phyloP scores from a whole-genome alignment of 768 basidiomycete species.

The Boletales sp. region DNA sequence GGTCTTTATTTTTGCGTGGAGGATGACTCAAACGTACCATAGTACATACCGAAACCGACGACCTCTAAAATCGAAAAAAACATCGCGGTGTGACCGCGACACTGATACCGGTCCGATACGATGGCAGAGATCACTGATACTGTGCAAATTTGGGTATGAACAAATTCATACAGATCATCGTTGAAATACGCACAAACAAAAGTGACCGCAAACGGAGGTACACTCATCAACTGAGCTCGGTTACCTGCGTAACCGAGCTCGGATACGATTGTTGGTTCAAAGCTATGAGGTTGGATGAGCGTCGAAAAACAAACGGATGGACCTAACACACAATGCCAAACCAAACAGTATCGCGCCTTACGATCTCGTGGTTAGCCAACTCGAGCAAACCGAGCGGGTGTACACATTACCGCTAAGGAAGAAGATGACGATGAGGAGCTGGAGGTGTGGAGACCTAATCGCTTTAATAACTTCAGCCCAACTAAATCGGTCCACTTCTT shows the following conservation, averaged over 20 bases:
- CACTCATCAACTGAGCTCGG: constrained; percentile 58
- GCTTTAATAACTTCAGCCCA: constrained; percentile 54
- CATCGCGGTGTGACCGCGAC: constrained; percentile 46
- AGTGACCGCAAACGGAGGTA: constrained; percentile 48
- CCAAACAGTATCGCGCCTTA: constrained; percentile 17
- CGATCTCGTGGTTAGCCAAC: not conserved
- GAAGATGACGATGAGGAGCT: constrained; percentile 45
- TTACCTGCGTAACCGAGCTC: constrained; percentile 55
- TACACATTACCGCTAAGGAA: constrained; percentile 49
- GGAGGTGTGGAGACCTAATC: constrained; percentile 53
- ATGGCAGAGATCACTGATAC: constrained; percentile 40
- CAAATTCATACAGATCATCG: not conserved
- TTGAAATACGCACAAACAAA: constrained; percentile 39
- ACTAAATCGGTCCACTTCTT: constrained; percentile 44
- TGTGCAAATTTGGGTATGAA: constrained; percentile 6
- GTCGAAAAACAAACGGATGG: constrained; percentile 18
- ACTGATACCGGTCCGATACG: constrained; percentile 50
- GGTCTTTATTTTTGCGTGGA: not conserved
- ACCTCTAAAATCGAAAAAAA: constrained; percentile 42
- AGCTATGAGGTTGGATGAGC: constrained; percentile 42
- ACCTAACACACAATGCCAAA: constrained; percentile 22
- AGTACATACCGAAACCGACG: constrained; percentile 18
- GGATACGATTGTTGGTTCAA: constrained; percentile 69
- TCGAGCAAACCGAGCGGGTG: not conserved
- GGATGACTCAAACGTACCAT: not conserved